Base-by-base conservation (phyloP, 371 early-diverging fungal species). In the Lichtheimia ramosa region DNA sequence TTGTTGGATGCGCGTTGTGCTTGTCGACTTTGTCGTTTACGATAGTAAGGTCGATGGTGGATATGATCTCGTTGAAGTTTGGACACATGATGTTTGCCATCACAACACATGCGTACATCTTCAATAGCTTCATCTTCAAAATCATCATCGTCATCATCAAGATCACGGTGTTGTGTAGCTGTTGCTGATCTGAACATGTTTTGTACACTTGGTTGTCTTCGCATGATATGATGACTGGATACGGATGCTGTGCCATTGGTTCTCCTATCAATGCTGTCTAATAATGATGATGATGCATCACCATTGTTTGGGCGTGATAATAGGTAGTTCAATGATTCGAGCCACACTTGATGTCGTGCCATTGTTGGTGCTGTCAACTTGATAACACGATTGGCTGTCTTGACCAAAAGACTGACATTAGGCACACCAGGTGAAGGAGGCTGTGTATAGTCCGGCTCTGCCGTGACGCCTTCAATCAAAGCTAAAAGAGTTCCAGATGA, bases 341-440 rank as follows among this genome's bases (percentile, higher is more conserved):
- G 49, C 89, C 89, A 89, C 28, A 79, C 61, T 15, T 88, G 83
- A 55, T 89, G 89, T 54, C 82, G 81, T 25, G 77, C 78, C 56
- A 81, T 77, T 6, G 73, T 74, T 2, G 77, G 76, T 0, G 89
- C 89, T 50, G 82, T 87, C 70, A 89, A 58, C 64, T 87, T 86
- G 58, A 89, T 75, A 59, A 81, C 81, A 18, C 88, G 81, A 42
- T 71, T 79, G 6, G 72, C 68, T 12, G 89, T 88, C 50, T 78
- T 75, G 28, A 89, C 66, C 48, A 86, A 43, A 20, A 89, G 67
- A 58, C 85, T 85, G 62, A 82, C 77, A 41, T 70, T 64, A 2
- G 83, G 81, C 53, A 77, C 56, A 20, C 70, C 79, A 34, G 80
- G 59, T 61, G 74, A 56, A 20, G 63, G 61, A 14, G 61, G 59